Conservation (phyloP, 2,329 filamentous ascomycete species). For the Cordyceps fumosorosea region DNA sequence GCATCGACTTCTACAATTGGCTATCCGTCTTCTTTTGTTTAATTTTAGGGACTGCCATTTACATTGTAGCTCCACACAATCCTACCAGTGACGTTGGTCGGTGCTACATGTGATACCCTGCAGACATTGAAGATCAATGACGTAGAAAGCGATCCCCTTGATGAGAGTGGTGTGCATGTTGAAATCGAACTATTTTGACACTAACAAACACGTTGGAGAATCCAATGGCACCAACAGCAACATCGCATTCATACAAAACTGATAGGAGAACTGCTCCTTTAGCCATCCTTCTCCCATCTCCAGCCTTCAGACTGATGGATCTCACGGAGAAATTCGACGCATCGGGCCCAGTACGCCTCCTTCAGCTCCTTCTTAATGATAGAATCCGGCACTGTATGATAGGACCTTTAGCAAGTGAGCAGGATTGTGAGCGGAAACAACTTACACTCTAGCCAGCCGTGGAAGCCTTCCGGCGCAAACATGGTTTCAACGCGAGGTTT, state of each 20-base stretch:
- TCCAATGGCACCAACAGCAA: not conserved
- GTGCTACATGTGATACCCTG: not conserved
- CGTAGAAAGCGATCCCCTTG: not conserved
- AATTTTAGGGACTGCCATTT: not conserved
- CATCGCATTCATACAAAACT: not conserved
- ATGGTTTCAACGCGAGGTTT: constrained; percentile 19
- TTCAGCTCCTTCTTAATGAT: constrained; percentile 17
- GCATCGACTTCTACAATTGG: not conserved
- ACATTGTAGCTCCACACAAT: not conserved
- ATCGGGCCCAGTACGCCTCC: constrained; percentile 14
- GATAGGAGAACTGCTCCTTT: too few species aligned
- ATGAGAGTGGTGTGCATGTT: not conserved
- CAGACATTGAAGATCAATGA: not conserved
- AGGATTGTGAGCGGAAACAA: not conserved
- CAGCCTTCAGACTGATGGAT: constrained; percentile 9
- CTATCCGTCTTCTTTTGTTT: not conserved
- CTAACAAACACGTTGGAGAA: too few species aligned
- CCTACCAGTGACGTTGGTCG: not conserved
- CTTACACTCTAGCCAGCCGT: constrained; percentile 25
- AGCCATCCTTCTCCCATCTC: not conserved
- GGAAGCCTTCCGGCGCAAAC: constrained; percentile 20
- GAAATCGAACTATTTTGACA: not conserved
- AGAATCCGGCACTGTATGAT: constrained; percentile 16
- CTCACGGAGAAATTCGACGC: constrained; percentile 16
- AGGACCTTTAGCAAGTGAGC: not conserved